Conservation (phyloP, 1,139 yeast genomes). For the Magnusiomyces sp. region DNA sequence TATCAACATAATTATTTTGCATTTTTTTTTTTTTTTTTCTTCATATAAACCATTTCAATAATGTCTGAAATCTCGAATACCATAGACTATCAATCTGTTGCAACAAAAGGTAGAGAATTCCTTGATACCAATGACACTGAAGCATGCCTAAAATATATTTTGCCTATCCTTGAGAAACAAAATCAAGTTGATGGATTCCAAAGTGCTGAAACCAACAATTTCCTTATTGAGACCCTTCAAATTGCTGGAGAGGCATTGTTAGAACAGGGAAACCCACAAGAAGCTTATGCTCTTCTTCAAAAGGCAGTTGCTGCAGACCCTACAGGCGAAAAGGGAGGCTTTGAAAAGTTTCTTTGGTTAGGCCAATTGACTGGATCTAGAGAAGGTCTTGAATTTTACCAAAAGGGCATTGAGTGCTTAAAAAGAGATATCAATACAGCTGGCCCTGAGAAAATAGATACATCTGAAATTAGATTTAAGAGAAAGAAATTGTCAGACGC, state of each 20-base stretch:
- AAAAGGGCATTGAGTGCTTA: conserved; percentile 52
- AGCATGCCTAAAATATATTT: neutral
- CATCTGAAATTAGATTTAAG: conserved; percentile 30
- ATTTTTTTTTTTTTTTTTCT: no score
- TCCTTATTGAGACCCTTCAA: conserved; percentile 31
- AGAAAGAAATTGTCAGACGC: conserved; percentile 60
- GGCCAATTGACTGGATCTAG: conserved; percentile 86
- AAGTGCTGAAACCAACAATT: neutral
- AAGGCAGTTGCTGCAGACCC: conserved; percentile 65
- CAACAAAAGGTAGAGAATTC: neutral
- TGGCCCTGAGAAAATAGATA: conserved; percentile 1
- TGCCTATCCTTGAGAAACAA: conserved; percentile 5
- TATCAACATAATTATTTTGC: no score
- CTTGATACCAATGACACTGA: conserved; percentile 3
- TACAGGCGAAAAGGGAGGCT: conserved; percentile 48
- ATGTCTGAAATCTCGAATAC: neutral
- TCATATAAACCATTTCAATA: neutral
- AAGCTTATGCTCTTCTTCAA: conserved; percentile 60
- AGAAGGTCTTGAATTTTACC: conserved; percentile 62
- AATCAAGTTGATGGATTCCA: conserved; percentile 1
- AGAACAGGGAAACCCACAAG: conserved; percentile 70
- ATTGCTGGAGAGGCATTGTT: conserved; percentile 65
- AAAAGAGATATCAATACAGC: conserved; percentile 33
- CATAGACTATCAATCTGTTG: neutral
- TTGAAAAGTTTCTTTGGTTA: conserved; percentile 76